Evolutionary conservation across 306 rosid species (phyloP).

Genomic region (Dryas drummondii): DNA sequence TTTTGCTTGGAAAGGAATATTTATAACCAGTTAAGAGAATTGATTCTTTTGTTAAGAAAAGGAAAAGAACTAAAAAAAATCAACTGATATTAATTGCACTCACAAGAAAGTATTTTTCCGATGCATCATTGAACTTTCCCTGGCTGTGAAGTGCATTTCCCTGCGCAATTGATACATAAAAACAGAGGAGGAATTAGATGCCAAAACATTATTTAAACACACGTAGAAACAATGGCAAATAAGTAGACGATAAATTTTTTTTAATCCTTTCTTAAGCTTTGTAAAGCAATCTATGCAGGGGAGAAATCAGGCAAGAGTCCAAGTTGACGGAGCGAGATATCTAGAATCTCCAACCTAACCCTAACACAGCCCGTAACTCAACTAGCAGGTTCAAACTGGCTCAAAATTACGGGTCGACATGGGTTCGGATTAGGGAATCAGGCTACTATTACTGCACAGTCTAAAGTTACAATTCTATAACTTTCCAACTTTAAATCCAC

Average conservation of each 20-base stretch:
- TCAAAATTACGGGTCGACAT: neutral
- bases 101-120: constrained; percentile 74
- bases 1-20: neutral
- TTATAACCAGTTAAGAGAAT: constrained; percentile 2
- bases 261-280: neutral
- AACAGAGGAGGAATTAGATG: neutral
- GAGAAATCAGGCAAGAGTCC: neutral
- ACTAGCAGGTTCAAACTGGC: neutral
- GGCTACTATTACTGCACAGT: neutral
- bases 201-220: neutral
- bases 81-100: constrained; percentile 28
- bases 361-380: neutral
- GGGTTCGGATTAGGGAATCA: neutral
- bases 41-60: constrained; percentile 4
- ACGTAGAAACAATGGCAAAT: neutral
- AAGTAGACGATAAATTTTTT: neutral
- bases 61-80: constrained; percentile 9
- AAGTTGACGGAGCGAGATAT: neutral
- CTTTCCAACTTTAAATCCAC: too few relatives aligned
- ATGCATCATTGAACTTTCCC: constrained; percentile 73
- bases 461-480: neutral
- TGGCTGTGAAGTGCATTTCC: constrained; percentile 85
- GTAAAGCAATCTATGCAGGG: neutral
- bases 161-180: constrained; percentile 46
- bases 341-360: neutral